phyloP scores from a whole-genome alignment of 2,329 filamentous ascomycete species.

The Trichophyton simii region DNA sequence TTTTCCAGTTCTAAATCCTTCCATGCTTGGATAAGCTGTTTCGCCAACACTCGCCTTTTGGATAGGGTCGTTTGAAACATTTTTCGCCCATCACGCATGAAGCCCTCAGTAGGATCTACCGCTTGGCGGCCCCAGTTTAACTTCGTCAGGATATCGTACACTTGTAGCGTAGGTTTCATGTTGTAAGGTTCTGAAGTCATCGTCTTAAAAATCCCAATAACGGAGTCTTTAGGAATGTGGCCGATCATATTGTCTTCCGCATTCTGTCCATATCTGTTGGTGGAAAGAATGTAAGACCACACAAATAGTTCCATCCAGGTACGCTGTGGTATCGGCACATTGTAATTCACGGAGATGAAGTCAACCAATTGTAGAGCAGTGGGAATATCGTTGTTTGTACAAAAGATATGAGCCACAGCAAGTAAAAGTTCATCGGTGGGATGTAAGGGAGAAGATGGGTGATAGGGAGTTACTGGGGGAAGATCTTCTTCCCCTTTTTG shows the following conservation, averaged over 20 bases:
- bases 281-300: constrained; percentile 51
- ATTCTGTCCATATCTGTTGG: constrained; percentile 27
- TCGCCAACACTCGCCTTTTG: constrained; percentile 14
- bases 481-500: constrained; percentile 22
- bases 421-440: constrained; percentile 50
- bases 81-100: constrained; percentile 22
- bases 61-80: constrained; percentile 20
- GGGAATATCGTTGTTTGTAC: constrained; percentile 51
- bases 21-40: constrained; percentile 3
- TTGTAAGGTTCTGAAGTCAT: constrained; percentile 50
- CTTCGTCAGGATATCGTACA: constrained; percentile 35
- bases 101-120: constrained; percentile 17
- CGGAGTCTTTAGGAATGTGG: constrained; percentile 31
- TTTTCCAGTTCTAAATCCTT: neutral
- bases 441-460: constrained; percentile 40
- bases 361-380: constrained; percentile 49
- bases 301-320: constrained; percentile 57
- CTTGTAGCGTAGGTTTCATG: constrained; percentile 44
- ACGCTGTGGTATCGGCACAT: constrained; percentile 42
- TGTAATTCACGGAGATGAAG: constrained; percentile 48
- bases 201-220: constrained; percentile 44
- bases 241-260: constrained; percentile 18
- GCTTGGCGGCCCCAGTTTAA: constrained; percentile 14
- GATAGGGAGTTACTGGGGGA: constrained; percentile 29
- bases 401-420: constrained; percentile 55